These are phyloP conservation scores for Ceratobasidium sp. DNA, from an alignment of 1,284 basidiomycete species.

Conservation along the genomic window DNA sequence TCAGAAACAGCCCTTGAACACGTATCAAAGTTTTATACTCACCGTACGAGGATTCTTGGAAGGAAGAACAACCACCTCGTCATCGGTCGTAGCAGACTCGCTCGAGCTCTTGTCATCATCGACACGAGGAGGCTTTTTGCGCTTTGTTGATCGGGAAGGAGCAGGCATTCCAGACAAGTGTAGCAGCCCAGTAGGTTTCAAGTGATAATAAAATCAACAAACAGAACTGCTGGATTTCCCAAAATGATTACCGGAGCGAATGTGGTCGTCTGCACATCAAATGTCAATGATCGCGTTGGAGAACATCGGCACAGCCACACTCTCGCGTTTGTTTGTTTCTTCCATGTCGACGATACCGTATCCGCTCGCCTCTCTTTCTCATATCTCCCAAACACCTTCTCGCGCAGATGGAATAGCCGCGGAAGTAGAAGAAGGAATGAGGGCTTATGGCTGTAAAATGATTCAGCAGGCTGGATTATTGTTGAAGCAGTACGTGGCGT, in stretches of 20 bases:
- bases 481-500: constrained; percentile 74
- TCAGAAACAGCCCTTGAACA: background rate
- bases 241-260: background rate
- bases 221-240: background rate
- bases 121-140: constrained; percentile 30
- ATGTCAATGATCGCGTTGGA: background rate
- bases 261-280: background rate
- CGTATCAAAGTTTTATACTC: background rate
- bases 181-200: background rate
- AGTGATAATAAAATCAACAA: no score
- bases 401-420: constrained; percentile 78
- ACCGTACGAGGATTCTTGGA: constrained; percentile 15
- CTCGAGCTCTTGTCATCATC: constrained; percentile 27
- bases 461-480: constrained; percentile 95
- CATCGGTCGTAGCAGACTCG: constrained; percentile 1
- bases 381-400: constrained; percentile 83
- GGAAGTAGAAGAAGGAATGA: constrained; percentile 84
- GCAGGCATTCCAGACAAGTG: background rate
- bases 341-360: constrained; percentile 69
- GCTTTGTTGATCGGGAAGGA: constrained; percentile 32
- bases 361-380: constrained; percentile 81
- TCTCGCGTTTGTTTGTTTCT: background rate
- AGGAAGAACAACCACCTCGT: background rate
- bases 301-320: background rate
- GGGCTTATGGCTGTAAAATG: constrained; percentile 87